Evolutionary conservation across 2,329 filamentous ascomycete species (phyloP).

Genomic region (Thielaviopsis populi): DNA sequence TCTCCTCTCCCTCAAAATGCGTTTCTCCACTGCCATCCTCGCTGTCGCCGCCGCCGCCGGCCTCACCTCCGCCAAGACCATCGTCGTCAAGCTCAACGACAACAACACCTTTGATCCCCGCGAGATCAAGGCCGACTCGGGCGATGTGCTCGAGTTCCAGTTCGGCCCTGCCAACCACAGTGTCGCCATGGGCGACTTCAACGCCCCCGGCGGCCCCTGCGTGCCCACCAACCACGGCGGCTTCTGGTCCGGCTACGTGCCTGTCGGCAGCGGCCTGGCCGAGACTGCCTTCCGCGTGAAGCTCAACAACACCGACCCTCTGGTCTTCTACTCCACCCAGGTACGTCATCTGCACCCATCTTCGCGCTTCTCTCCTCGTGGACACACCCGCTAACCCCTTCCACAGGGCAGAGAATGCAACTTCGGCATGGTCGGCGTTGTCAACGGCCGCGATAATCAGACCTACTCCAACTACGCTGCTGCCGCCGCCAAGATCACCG

Average conservation of each 20-base stretch:
- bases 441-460: slow-evolving; percentile 21
- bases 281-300: slow-evolving; percentile 21
- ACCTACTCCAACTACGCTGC: slow-evolving; percentile 18
- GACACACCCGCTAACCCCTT: background rate
- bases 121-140: slow-evolving; percentile 29
- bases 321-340: slow-evolving; percentile 23
- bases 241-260: slow-evolving; percentile 32
- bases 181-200: slow-evolving; percentile 30
- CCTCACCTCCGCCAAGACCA: slow-evolving; percentile 19
- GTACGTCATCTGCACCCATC: background rate
- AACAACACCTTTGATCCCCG: slow-evolving; percentile 29
- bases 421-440: slow-evolving; percentile 23
- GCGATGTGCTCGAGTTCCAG: slow-evolving; percentile 39
- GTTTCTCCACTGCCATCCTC: slow-evolving; percentile 5
- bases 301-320: slow-evolving; percentile 22
- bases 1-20: background rate
- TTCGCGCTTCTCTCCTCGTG: background rate
- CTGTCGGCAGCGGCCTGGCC: slow-evolving; percentile 11
- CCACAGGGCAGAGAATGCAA: slow-evolving; percentile 21
- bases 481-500: background rate
- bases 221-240: slow-evolving; percentile 26
- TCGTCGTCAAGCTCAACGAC: slow-evolving; percentile 30
- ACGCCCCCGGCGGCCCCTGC: slow-evolving; percentile 26
- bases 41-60: slow-evolving; percentile 10
- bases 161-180: slow-evolving; percentile 39